Evolutionary conservation across 1,139 yeast species (phyloP).

Genomic region (Groenewaldozyma auringiensis): DNA sequence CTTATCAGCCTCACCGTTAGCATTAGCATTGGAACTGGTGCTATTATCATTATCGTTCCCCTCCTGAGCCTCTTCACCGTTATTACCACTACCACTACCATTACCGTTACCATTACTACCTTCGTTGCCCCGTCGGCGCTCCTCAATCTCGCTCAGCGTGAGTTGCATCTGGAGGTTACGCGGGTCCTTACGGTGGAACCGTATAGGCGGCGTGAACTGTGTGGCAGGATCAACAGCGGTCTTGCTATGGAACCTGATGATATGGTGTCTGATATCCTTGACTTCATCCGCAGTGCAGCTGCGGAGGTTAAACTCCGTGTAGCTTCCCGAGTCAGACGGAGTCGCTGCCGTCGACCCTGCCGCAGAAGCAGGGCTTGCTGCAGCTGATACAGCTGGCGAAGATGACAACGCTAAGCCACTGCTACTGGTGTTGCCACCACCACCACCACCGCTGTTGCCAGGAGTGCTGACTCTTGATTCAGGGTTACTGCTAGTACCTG

Average conservation of each 20-base stretch:
- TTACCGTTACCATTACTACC: background rate
- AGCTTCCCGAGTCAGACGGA: constrained; percentile 18
- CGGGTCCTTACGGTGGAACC: constrained; percentile 89
- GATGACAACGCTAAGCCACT: background rate
- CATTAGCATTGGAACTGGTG: constrained; percentile 10
- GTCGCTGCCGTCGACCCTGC: constrained; percentile 6
- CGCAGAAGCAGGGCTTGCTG: constrained; percentile 5
- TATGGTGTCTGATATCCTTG: constrained; percentile 68
- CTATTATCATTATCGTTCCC: constrained; percentile 10
- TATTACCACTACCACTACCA: constrained; percentile 9
- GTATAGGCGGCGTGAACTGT: constrained; percentile 71
- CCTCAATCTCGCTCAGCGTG: constrained; percentile 51
- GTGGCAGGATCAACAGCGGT: constrained; percentile 61
- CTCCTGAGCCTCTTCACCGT: constrained; percentile 12
- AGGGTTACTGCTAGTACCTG: constrained; percentile 10
- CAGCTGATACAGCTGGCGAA: constrained; percentile 10
- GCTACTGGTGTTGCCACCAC: constrained; percentile 4
- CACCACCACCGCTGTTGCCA: background rate
- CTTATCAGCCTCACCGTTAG: constrained; percentile 12
- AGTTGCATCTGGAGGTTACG: constrained; percentile 79
- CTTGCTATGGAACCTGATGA: constrained; percentile 71
- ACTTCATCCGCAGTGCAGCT: constrained; percentile 70
- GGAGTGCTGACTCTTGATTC: background rate
- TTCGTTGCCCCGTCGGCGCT: constrained; percentile 14
- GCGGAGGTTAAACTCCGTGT: constrained; percentile 59